A percentile compares a stretch with the other conserved stretches of the same genome.
These are phyloP conservation scores for Cystofilobasidium ferigula DNA, from an alignment of 768 basidiomycete species.

Conservation along the genomic window DNA sequence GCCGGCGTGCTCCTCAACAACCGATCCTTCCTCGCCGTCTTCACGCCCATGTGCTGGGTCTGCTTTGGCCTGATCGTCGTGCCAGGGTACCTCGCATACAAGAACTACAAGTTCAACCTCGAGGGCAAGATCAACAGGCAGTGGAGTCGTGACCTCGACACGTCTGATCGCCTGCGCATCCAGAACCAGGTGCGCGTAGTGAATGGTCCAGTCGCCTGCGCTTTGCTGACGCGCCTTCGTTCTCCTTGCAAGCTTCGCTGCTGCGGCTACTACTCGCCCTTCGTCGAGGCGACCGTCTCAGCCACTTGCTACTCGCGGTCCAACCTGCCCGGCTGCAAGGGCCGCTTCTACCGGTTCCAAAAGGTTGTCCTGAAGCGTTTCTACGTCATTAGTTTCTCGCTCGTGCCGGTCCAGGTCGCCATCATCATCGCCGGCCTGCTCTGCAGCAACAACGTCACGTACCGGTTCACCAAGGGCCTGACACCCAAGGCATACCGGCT, in stretches of 20 bases:
- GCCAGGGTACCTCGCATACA: slow-evolving; percentile 71
- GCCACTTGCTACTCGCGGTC: slow-evolving; percentile 65
- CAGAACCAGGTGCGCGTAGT: slow-evolving; percentile 46
- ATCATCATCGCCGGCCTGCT: slow-evolving; percentile 56
- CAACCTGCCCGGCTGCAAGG: slow-evolving; percentile 63
- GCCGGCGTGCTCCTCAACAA: slow-evolving; percentile 74
- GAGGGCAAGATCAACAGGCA: slow-evolving; percentile 69
- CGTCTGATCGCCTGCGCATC: slow-evolving; percentile 52
- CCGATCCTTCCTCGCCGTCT: slow-evolving; percentile 65
- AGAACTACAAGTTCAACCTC: slow-evolving; percentile 60
- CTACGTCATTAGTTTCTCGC: slow-evolving; percentile 55
- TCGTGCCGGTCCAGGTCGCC: slow-evolving; percentile 57
- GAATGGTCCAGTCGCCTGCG: background rate
- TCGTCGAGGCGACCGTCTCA: slow-evolving; percentile 63
- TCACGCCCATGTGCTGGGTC: slow-evolving; percentile 61
- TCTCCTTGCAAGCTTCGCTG: slow-evolving; percentile 47
- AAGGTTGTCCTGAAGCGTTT: slow-evolving; percentile 48
- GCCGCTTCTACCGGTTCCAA: slow-evolving; percentile 52
- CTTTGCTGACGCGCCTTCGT: background rate
- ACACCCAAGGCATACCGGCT: slow-evolving; percentile 74
- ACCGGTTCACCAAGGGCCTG: slow-evolving; percentile 78
- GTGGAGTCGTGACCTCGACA: slow-evolving; percentile 56
- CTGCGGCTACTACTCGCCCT: slow-evolving; percentile 71
- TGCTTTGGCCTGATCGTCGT: slow-evolving; percentile 58
- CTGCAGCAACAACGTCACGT: slow-evolving; percentile 74